A percentile compares a stretch with the other conserved stretches of the same genome.
Conservation (phyloP, 2,329 filamentous ascomycete species). For the Thielaviopsis ethacetica region DNA sequence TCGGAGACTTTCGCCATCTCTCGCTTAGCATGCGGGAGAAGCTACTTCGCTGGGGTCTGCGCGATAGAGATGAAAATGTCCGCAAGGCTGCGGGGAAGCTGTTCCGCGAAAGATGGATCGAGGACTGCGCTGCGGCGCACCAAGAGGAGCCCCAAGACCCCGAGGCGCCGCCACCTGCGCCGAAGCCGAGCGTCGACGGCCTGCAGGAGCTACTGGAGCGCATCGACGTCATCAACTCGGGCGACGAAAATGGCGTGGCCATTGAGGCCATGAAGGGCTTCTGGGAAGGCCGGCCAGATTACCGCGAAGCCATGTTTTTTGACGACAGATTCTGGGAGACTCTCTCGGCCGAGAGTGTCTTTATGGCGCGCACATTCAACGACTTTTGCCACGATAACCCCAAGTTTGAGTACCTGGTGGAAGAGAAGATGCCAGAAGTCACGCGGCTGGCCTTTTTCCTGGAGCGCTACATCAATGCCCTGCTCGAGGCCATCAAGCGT, state of each 20-base stretch:
- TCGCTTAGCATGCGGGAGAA: slow-evolving; percentile 93
- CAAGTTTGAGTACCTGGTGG: slow-evolving; percentile 57
- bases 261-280: slow-evolving; percentile 91
- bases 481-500: slow-evolving; percentile 47
- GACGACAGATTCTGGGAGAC: slow-evolving; percentile 67
- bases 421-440: slow-evolving; percentile 91
- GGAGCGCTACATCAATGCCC: slow-evolving; percentile 56
- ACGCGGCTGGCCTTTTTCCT: slow-evolving; percentile 79
- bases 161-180: slow-evolving; percentile 28
- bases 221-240: slow-evolving; percentile 83
- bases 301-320: slow-evolving; percentile 55
- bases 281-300: slow-evolving; percentile 83
- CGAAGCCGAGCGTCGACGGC: slow-evolving; percentile 57
- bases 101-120: slow-evolving; percentile 94
- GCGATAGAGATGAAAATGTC: slow-evolving; percentile 87
- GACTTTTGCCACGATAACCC: slow-evolving; percentile 70
- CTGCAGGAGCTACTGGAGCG: slow-evolving; percentile 82
- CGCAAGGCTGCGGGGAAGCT: slow-evolving; percentile 78
- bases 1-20: slow-evolving; percentile 88
- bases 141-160: slow-evolving; percentile 43
- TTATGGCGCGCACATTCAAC: slow-evolving; percentile 84
- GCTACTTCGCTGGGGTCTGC: slow-evolving; percentile 80
- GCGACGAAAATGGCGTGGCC: slow-evolving; percentile 76
- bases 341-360: slow-evolving; percentile 69
- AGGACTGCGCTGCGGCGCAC: slow-evolving; percentile 65